Evolutionary conservation across 2,329 filamentous ascomycete species (phyloP).

Genomic region (Apiospora rasikravindrae): DNA sequence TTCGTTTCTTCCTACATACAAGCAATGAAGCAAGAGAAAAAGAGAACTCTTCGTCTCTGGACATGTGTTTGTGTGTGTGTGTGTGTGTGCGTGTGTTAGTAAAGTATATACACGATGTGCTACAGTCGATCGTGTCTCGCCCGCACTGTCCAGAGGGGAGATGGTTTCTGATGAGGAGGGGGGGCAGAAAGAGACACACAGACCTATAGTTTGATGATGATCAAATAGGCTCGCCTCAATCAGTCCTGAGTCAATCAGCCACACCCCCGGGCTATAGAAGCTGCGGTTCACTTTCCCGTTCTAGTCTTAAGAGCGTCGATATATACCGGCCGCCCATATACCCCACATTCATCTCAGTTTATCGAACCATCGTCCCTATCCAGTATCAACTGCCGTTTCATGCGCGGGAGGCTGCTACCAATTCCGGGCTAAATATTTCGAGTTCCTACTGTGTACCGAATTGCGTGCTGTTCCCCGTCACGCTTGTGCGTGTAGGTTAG

Average conservation of each 20-base stretch:
- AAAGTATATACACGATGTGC: neutral
- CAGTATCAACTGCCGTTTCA: constrained; percentile 16
- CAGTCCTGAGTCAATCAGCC: constrained; percentile 11
- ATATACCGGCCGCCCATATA: constrained; percentile 2
- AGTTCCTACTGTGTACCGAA: neutral
- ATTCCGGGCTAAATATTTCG: neutral
- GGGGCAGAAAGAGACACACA: neutral
- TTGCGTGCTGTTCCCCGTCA: neutral
- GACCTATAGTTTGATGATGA: constrained; percentile 6
- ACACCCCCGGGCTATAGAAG: neutral
- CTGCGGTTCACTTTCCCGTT: constrained; percentile 10
- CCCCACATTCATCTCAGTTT: constrained; percentile 14
- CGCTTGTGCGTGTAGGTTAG: neutral
- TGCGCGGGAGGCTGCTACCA: constrained; percentile 7
- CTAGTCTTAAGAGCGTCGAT: constrained; percentile 2
- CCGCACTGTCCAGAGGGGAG: neutral
- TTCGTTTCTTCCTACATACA: neutral
- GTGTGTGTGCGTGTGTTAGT: neutral
- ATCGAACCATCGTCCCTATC: constrained; percentile 13
- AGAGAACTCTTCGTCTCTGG: neutral
- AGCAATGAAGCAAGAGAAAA: neutral
- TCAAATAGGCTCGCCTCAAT: neutral
- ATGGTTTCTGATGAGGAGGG: neutral
- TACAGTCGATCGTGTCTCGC: neutral
- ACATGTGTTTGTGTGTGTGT: neutral